Percentiles rank a stretch among this genome's conserved stretches.
Evolutionary conservation across 805 yeast species (phyloP).

Genomic region (Kazachstania psychrophila): DNA sequence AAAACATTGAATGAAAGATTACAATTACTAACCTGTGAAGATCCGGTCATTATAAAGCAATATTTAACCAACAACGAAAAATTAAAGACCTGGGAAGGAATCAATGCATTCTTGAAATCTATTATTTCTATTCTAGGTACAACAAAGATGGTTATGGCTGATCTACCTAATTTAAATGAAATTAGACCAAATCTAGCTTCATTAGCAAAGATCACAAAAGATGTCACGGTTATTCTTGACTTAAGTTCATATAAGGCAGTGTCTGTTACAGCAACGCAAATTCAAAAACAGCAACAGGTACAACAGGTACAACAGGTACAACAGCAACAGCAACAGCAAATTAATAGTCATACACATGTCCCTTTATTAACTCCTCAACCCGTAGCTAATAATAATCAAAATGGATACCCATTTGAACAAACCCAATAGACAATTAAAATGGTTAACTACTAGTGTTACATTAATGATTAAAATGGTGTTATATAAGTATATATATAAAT

Average conservation of each 20-base stretch:
- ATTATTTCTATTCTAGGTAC: conserved; percentile 76
- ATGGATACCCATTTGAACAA: conserved; percentile 15
- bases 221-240: conserved; percentile 79
- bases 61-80: conserved; percentile 44
- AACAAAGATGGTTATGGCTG: conserved; percentile 74
- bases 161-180: conserved; percentile 69
- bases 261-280: conserved; percentile 13
- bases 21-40: conserved; percentile 34
- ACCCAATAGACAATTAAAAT: too few species aligned
- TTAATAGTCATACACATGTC: conserved; percentile 12
- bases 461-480: neutral
- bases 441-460: neutral
- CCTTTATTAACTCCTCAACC: conserved; percentile 19
- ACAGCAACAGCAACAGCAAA: conserved; percentile 2
- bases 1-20: conserved; percentile 52
- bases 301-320: conserved; percentile 7
- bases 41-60: conserved; percentile 13
- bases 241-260: conserved; percentile 42
- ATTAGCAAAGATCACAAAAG: conserved; percentile 82
- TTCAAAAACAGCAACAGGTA: conserved; percentile 13
- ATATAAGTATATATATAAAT: neutral
- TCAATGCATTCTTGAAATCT: conserved; percentile 71
- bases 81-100: conserved; percentile 72
- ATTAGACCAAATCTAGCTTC: conserved; percentile 71
- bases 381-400: conserved; percentile 2